Conservation (phyloP, 169 alveolate genomes). For the Plasmodium inui region DNA sequence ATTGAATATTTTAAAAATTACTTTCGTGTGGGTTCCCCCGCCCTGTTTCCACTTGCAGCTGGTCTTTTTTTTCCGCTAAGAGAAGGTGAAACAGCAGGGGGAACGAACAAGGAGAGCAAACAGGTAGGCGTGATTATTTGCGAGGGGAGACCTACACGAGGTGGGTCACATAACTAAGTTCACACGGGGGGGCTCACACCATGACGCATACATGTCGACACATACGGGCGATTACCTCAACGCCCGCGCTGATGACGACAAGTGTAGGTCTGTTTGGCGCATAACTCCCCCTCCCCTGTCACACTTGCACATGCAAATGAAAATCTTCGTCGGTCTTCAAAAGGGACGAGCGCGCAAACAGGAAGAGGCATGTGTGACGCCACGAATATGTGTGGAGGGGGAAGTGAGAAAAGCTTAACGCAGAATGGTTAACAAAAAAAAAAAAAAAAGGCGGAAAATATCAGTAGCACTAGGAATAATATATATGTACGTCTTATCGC, state of each 20-base stretch:
- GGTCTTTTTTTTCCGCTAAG: not conserved
- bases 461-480: not conserved
- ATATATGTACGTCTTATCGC: not conserved
- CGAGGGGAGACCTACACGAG: not conserved
- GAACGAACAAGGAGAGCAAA: not conserved
- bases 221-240: not conserved
- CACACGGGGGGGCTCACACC: not conserved
- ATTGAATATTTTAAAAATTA: not conserved
- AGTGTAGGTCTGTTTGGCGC: not conserved
- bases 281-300: not conserved
- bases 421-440: not conserved
- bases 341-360: not conserved
- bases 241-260: not conserved
- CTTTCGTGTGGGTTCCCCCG: not conserved
- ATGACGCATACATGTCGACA: not conserved
- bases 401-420: not conserved
- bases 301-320: not conserved
- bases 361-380: not conserved
- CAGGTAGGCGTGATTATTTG: not conserved
- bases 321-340: not conserved
- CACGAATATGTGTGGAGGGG: not conserved
- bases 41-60: not conserved
- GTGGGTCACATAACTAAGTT: not conserved
- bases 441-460: not conserved
- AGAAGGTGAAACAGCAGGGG: not conserved